Conservation (phyloP, 2,329 filamentous ascomycete species). For the Pseudogymnoascus sp. region DNA sequence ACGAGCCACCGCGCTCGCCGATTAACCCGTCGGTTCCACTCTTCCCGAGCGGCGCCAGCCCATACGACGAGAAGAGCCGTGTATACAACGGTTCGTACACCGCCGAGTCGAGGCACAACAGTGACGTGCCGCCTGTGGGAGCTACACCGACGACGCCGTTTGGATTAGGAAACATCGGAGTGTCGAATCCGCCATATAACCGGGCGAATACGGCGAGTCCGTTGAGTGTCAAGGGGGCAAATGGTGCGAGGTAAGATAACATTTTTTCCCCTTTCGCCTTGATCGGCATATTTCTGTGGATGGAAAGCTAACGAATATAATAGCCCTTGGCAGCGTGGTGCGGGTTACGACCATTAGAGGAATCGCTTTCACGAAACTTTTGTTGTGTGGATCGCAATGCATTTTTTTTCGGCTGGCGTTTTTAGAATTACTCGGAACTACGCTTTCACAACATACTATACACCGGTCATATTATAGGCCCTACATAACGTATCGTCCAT, state of each 20-base stretch:
- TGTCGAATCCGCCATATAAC: constrained; percentile 11
- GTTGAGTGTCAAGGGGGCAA: constrained; percentile 31
- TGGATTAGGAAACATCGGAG: background rate
- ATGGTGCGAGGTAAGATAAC: constrained; percentile 37
- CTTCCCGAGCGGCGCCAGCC: constrained; percentile 34
- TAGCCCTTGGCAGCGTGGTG: constrained; percentile 50
- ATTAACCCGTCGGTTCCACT: constrained; percentile 43
- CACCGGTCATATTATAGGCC: background rate
- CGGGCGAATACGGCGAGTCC: constrained; percentile 29
- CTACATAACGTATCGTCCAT: background rate
- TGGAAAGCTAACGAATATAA: constrained; percentile 19
- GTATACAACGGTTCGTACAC: constrained; percentile 17
- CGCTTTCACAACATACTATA: background rate
- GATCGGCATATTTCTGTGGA: background rate
- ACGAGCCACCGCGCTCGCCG: constrained; percentile 35
- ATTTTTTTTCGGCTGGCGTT: background rate
- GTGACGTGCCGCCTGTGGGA: constrained; percentile 14
- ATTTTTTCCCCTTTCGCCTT: no score
- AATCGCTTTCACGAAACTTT: background rate
- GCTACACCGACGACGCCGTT: constrained; percentile 14
- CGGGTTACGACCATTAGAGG: constrained; percentile 43
- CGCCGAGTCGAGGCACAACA: constrained; percentile 22
- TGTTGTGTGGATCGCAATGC: background rate
- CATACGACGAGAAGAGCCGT: constrained; percentile 22
- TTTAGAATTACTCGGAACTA: background rate